Evolutionary conservation across 768 basidiomycete species (phyloP).

Genomic region (Kwoniella mangroviensis): DNA sequence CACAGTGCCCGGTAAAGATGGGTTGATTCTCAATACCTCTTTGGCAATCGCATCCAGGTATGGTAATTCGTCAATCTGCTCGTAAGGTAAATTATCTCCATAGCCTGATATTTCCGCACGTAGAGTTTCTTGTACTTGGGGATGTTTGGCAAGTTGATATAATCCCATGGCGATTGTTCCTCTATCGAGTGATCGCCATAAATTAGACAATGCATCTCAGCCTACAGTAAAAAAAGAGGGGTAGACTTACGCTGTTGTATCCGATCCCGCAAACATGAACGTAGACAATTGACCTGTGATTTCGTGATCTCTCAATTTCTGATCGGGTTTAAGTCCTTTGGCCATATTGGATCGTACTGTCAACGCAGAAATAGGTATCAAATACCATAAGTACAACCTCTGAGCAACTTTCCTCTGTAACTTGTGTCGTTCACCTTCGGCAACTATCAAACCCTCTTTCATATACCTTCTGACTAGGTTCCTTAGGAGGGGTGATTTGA

Average conservation of each 20-base stretch:
- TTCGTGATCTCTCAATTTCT: conserved; percentile 35
- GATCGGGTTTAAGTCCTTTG: conserved; percentile 21
- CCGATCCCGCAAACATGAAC: conserved; percentile 42
- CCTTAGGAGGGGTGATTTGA: conserved; percentile 26
- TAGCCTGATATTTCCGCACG: conserved; percentile 30
- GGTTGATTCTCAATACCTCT: conserved; percentile 35
- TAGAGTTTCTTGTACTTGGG: conserved; percentile 23
- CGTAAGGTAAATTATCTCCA: conserved; percentile 31
- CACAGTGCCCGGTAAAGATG: conserved; percentile 36
- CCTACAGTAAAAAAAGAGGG: too few species aligned
- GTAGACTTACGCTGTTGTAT: conserved; percentile 36
- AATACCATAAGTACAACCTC: conserved; percentile 7
- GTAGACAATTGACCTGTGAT: conserved; percentile 38
- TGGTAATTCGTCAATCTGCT: conserved; percentile 34
- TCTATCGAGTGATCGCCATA: conserved; percentile 15
- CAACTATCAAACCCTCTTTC: conserved; percentile 30
- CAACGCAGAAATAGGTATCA: neutral
- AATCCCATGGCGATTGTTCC: conserved; percentile 32
- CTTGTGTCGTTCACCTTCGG: conserved; percentile 38
- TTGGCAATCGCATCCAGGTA: conserved; percentile 38
- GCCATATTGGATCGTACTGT: conserved; percentile 32
- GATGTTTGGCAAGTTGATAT: conserved; percentile 25
- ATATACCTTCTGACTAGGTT: conserved; percentile 25
- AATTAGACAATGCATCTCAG: too few species aligned
- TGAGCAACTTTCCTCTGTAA: conserved; percentile 32